Evolutionary conservation across 2,329 filamentous ascomycete genomes (phyloP).

Genomic region (Penicillium sp.): DNA sequence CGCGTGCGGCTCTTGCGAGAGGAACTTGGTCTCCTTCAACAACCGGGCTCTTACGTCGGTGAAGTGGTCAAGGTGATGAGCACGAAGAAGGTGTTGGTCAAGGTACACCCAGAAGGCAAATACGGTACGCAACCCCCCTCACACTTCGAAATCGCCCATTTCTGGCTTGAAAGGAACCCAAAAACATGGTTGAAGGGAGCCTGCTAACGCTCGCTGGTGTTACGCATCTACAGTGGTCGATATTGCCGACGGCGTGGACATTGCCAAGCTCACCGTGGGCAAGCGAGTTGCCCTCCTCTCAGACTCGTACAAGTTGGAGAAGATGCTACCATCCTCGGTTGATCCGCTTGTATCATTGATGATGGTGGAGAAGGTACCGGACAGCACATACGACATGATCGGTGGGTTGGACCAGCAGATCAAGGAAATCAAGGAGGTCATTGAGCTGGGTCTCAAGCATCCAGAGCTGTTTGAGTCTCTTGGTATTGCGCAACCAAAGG

Average conservation of each 20-base stretch:
- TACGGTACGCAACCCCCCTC: slow-evolving; percentile 60
- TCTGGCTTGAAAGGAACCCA: too few species aligned
- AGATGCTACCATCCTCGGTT: slow-evolving; percentile 95
- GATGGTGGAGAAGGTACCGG: slow-evolving; percentile 99
- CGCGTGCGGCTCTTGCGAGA: slow-evolving; percentile 89
- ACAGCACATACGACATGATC: slow-evolving; percentile 99
- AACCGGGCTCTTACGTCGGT: slow-evolving; percentile 95
- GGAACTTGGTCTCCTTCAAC: slow-evolving; percentile 90
- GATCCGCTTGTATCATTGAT: slow-evolving; percentile 98
- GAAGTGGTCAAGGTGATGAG: slow-evolving; percentile 99
- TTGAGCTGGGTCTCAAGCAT: slow-evolving; percentile 96
- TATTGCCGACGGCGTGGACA: slow-evolving; percentile 87
- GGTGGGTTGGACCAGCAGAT: slow-evolving; percentile 98
- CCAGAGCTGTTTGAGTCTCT: slow-evolving; percentile 98
- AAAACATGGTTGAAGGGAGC: too few species aligned
- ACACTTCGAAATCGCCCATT: too few species aligned
- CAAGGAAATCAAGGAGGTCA: slow-evolving; percentile 99
- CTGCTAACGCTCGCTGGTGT: too few species aligned
- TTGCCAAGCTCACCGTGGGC: slow-evolving; percentile 89
- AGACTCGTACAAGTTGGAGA: slow-evolving; percentile 97
- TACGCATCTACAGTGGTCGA: slow-evolving; percentile 67
- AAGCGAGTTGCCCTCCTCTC: slow-evolving; percentile 96
- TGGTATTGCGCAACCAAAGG: slow-evolving; percentile 96
- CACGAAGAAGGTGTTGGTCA: slow-evolving; percentile 97
- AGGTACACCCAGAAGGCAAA: slow-evolving; percentile 99